Percentiles rank a stretch among this genome's conserved stretches.
phyloP scores from a whole-genome alignment of 176 grass and related monocot species.

The Musa beccarii region DNA sequence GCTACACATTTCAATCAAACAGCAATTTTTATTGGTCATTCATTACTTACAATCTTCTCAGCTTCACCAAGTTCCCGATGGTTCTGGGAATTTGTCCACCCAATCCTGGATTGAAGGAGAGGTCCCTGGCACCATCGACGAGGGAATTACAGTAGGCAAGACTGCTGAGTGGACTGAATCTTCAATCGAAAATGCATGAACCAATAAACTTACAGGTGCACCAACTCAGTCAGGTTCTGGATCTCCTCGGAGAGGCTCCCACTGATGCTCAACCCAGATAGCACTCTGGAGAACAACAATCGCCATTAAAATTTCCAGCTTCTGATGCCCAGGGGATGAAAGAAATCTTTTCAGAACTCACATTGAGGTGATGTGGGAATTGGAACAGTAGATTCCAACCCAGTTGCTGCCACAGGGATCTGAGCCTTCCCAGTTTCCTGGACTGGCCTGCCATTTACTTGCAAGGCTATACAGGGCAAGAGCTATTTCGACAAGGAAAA shows the following conservation, averaged over 20 bases:
- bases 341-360: not conserved
- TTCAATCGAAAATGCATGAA: no score
- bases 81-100: slow-evolving; percentile 1
- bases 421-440: slow-evolving; percentile 1
- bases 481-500: not conserved
- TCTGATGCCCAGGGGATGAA: no score
- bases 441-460: not conserved
- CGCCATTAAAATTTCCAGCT: not conserved
- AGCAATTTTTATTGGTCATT: no score
- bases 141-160: not conserved
- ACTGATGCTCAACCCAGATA: not conserved
- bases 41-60: not conserved
- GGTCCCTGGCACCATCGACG: not conserved
- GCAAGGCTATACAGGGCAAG: not conserved
- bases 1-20: no score
- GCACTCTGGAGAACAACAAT: not conserved
- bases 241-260: slow-evolving; percentile 9
- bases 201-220: not conserved
- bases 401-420: slow-evolving; percentile 12
- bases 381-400: slow-evolving; percentile 8
- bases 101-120: slow-evolving; percentile 11
- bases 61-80: slow-evolving; percentile 11
- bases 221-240: not conserved
- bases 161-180: no score
- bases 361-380: not conserved